A percentile compares a stretch with the other conserved stretches of the same genome.
Evolutionary conservation across 1,284 basidiomycete genomes (phyloP).

Genomic region (Puccinia coronata): DNA sequence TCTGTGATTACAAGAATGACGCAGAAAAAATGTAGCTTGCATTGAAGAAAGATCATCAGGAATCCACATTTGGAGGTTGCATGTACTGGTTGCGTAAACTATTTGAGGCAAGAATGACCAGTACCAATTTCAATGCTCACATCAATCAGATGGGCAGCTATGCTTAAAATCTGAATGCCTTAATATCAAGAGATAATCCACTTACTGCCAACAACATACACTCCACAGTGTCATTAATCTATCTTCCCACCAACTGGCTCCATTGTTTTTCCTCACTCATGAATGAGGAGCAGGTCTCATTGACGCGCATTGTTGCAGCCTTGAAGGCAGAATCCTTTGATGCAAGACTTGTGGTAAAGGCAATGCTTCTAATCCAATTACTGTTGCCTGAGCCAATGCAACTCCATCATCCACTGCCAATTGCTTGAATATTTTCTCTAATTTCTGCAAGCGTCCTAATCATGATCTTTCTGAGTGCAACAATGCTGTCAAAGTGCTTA

Average conservation of each 20-base stretch:
- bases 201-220: slow-evolving; percentile 10
- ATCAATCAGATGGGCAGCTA: neutral
- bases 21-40: neutral
- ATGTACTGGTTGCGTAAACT: slow-evolving; percentile 19
- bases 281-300: neutral
- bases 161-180: neutral
- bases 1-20: neutral
- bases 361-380: neutral
- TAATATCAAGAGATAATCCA: neutral
- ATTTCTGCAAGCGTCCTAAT: too few relatives aligned
- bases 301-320: neutral
- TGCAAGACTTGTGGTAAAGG: neutral
- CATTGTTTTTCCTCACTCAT: slow-evolving; percentile 21
- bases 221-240: neutral
- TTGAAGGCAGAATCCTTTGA: neutral
- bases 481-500: too few relatives aligned
- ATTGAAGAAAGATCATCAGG: neutral
- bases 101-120: neutral
- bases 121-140: neutral
- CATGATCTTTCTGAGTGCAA: too few relatives aligned
- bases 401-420: too few relatives aligned
- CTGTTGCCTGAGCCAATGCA: neutral
- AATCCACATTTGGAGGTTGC: neutral
- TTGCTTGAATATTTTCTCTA: too few relatives aligned
- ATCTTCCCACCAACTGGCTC: slow-evolving; percentile 10